Evolutionary conservation across 139 green algal species (phyloP).

Genomic region (Chlamydomonas incerta): DNA sequence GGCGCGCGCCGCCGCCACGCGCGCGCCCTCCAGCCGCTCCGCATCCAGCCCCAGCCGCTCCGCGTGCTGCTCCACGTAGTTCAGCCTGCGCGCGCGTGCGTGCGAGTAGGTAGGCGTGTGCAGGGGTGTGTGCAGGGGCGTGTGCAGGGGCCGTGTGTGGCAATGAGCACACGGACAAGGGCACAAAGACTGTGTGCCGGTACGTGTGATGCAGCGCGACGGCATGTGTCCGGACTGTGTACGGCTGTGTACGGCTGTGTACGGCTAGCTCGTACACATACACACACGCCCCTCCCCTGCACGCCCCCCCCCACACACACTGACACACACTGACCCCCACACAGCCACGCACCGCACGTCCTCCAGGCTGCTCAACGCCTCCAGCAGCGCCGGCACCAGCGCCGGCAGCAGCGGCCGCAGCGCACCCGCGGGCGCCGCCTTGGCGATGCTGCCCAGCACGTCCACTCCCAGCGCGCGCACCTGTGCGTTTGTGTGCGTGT

Average conservation of each 20-base stretch:
- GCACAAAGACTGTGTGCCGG: too few relatives aligned
- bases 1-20: constrained; percentile 40
- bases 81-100: constrained; percentile 56
- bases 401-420: constrained; percentile 70
- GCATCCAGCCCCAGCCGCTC: constrained; percentile 73
- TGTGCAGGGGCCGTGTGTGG: too few relatives aligned
- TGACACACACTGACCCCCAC: too few relatives aligned
- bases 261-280: too few relatives aligned
- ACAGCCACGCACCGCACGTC: constrained; percentile 48
- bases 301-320: neutral
- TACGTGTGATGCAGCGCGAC: too few relatives aligned
- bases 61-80: constrained; percentile 86
- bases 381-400: constrained; percentile 86
- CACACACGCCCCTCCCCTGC: too few relatives aligned
- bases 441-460: constrained; percentile 63
- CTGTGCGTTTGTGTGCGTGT: too few relatives aligned
- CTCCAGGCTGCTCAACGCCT: constrained; percentile 87
- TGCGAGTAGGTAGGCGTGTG: too few relatives aligned
- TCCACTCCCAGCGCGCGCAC: constrained; percentile 66
- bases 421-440: constrained; percentile 50
- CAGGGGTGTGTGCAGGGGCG: neutral
- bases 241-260: too few relatives aligned
- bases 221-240: too few relatives aligned
- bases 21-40: constrained; percentile 61
- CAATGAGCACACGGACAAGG: too few relatives aligned